Conservation (phyloP, 2,329 filamentous ascomycete species). For the Microascus cirrosus region DNA sequence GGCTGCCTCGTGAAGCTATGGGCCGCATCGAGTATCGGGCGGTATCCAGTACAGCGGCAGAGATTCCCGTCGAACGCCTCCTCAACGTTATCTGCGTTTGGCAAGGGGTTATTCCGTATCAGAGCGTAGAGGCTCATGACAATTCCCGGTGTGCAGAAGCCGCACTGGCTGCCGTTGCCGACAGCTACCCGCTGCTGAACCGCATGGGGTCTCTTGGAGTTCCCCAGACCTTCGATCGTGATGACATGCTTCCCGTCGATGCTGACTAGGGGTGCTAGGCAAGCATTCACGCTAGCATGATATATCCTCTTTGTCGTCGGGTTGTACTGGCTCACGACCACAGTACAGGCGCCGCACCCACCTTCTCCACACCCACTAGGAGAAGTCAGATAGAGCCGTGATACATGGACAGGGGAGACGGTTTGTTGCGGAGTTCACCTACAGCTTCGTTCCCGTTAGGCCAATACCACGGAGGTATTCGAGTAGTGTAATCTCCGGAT, state of each 20-base stretch:
- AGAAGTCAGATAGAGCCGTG: not conserved
- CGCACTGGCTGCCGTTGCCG: constrained; percentile 82
- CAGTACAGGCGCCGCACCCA: constrained; percentile 91
- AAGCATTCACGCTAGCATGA: constrained; percentile 94
- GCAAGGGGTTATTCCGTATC: constrained; percentile 69
- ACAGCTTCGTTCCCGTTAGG: constrained; percentile 87
- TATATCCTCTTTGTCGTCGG: constrained; percentile 88
- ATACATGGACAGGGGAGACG: not conserved
- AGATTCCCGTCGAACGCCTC: constrained; percentile 96
- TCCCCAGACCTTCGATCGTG: constrained; percentile 92
- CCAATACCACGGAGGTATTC: constrained; percentile 91
- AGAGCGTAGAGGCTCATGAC: constrained; percentile 96
- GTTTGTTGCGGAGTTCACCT: constrained; percentile 13
- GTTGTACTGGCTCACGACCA: constrained; percentile 88
- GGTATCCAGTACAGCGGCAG: constrained; percentile 90
- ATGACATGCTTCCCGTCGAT: constrained; percentile 97
- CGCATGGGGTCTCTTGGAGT: constrained; percentile 76
- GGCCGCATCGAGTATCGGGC: constrained; percentile 87
- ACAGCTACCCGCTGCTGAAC: constrained; percentile 84
- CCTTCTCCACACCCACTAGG: constrained; percentile 79
- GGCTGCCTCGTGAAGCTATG: constrained; percentile 56
- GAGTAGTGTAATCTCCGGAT: constrained; percentile 83
- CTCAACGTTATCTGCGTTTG: constrained; percentile 74
- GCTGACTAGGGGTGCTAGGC: constrained; percentile 81
- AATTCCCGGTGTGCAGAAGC: constrained; percentile 95